Percentiles rank a stretch among this genome's conserved stretches.
These are phyloP conservation scores for Lasiodiplodia sp. DNA, from an alignment of 2,329 filamentous ascomycete species.

Conservation along the genomic window DNA sequence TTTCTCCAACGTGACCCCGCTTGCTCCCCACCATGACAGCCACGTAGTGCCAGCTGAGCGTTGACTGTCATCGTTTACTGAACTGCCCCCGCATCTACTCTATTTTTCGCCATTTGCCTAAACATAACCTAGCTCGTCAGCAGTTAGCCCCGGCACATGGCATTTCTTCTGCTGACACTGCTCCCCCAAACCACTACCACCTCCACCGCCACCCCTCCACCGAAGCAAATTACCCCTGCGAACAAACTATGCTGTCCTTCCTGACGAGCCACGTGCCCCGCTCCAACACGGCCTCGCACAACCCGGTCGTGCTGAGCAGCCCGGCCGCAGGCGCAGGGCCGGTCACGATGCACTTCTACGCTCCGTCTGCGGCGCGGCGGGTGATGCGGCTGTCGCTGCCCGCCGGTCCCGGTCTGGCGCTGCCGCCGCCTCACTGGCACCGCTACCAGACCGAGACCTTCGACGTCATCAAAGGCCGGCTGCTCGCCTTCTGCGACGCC, in stretches of 20 bases:
- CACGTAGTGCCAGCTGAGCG: background rate
- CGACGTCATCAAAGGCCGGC: conserved; percentile 11
- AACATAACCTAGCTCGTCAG: background rate
- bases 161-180: background rate
- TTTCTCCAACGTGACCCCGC: no score
- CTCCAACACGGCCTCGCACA: conserved; percentile 17
- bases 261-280: conserved; percentile 16
- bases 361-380: background rate
- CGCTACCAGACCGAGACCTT: conserved; percentile 20
- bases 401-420: conserved; percentile 4
- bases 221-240: no score
- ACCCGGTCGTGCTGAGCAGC: conserved; percentile 22
- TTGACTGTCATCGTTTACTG: background rate
- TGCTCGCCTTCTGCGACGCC: conserved; percentile 12
- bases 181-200: background rate
- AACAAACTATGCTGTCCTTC: conserved; percentile 11
- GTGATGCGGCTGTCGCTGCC: conserved; percentile 16
- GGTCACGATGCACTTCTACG: conserved; percentile 22
- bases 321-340: conserved; percentile 15
- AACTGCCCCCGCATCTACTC: background rate
- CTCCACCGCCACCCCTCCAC: background rate
- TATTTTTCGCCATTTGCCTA: background rate
- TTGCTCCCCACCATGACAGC: background rate
- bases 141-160: background rate
- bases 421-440: conserved; percentile 21